Evolutionary conservation across 1,284 basidiomycete species (phyloP).

Genomic region (Cryptococcus maquisensis): DNA sequence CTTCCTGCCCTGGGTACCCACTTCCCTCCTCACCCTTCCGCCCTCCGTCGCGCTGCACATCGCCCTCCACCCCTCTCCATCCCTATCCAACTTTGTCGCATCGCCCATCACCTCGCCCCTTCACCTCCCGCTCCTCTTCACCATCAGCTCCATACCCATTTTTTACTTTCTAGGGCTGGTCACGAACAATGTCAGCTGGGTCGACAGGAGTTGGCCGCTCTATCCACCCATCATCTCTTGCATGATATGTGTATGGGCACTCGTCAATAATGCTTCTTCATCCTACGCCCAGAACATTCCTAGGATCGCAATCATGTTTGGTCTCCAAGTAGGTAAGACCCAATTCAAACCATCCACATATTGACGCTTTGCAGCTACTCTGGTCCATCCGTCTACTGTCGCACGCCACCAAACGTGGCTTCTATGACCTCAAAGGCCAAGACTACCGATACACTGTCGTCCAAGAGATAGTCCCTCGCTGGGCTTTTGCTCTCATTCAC

Average conservation of each 20-base stretch:
- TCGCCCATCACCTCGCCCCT: conserved; percentile 31
- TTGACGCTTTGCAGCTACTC: conserved; percentile 43
- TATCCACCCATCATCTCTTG: conserved; percentile 72
- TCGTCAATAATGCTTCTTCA: conserved; percentile 59
- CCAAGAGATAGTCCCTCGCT: conserved; percentile 61
- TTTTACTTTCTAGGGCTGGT: conserved; percentile 47
- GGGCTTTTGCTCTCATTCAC: conserved; percentile 75
- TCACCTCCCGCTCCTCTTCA: conserved; percentile 29
- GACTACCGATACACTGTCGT: conserved; percentile 89
- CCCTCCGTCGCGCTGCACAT: conserved; percentile 20
- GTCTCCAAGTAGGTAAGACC: conserved; percentile 53
- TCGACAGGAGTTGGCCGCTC: conserved; percentile 64
- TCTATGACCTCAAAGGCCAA: conserved; percentile 64
- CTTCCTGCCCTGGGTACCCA: conserved; percentile 22
- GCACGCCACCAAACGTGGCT: conserved; percentile 77
- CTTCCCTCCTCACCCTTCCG: conserved; percentile 22
- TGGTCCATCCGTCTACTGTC: conserved; percentile 72
- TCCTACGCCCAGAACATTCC: conserved; percentile 54
- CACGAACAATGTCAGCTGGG: conserved; percentile 78
- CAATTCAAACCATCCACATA: not conserved
- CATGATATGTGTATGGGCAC: conserved; percentile 58
- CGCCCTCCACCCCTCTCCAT: conserved; percentile 15
- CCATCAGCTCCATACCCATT: conserved; percentile 24
- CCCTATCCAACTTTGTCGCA: conserved; percentile 18
- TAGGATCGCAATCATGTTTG: conserved; percentile 66